Evolutionary conservation across 2,329 filamentous ascomycete species (phyloP), one percentile per base, ranked within the genome.

Genomic region (Phialophora chinensis): DNA sequence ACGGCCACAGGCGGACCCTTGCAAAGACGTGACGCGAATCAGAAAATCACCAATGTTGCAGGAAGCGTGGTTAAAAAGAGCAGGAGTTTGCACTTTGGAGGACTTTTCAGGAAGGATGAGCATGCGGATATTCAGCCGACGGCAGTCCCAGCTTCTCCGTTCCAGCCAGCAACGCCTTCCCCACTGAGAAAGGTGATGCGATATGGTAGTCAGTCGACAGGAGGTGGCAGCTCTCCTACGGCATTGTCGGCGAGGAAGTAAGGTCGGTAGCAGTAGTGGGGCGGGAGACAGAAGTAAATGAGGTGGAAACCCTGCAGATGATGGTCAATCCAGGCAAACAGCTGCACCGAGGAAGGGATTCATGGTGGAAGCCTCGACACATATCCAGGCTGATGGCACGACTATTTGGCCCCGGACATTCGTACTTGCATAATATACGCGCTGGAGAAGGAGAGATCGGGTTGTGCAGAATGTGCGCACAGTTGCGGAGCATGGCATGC

Each of bases 171-270:
- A 20, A 68, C 66, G 6, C 66, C 66, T 53, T 68, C 66, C 42
- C 66, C 66, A 20, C 63, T 68, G 54, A 59, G 66, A 60, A 68
- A 65, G 47, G 66, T 68, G 44, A 66, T 63, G n/a, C 66, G 66
- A 23, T 49, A 59, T 59, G 64, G 53, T 31, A 66, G 53, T 55
- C 54, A 47, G 25, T 62, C 44, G 27, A 62, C 35, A 6, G 25
- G 20, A 57, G 44, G 33, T 20, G 61, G 42, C 44, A 55, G 50
- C 27, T 62, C 60, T 29, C 60, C 60, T 44, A 56, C 50, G 25
- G 23, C 52, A 35, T 25, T 20, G 52, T 44, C 60, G 58, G 42
- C 11, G 44, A 35, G 10, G 20, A 52, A 52, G 49, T 23, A 27
- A 11, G 49, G 25, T 52, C 27, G 31, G 29, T 25, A n/a, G 42